Evolutionary conservation across 1,139 yeast genomes (phyloP).

Genomic region (Yamadazyma mexicana): DNA sequence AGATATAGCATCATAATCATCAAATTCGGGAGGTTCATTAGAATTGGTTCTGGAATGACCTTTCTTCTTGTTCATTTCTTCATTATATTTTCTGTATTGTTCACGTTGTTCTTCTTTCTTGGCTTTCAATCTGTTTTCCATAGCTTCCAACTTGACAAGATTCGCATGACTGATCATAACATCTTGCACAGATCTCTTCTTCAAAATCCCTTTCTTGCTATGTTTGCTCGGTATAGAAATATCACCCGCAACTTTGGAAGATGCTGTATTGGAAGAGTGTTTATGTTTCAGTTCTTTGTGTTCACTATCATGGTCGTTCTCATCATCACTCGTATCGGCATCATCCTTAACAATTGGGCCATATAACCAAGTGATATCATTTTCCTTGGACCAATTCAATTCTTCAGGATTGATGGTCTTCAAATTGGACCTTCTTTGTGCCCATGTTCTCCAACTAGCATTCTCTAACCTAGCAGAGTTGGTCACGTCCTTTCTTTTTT

Average conservation of each 20-base stretch:
- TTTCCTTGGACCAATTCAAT: slow-evolving; percentile 78
- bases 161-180: slow-evolving; percentile 63
- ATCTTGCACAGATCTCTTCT: slow-evolving; percentile 78
- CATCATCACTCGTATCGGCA: slow-evolving; percentile 27
- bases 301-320: slow-evolving; percentile 18
- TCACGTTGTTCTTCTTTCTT: slow-evolving; percentile 26
- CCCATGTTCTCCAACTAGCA: slow-evolving; percentile 88
- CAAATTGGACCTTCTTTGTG: slow-evolving; percentile 66
- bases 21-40: slow-evolving; percentile 40
- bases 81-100: slow-evolving; percentile 18
- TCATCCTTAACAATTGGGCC: slow-evolving; percentile 68
- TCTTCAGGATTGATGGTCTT: slow-evolving; percentile 71
- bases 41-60: slow-evolving; percentile 17
- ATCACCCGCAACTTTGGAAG: slow-evolving; percentile 50
- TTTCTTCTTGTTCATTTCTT: slow-evolving; percentile 16
- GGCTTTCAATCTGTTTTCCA: slow-evolving; percentile 33
- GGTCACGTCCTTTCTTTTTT: slow-evolving; percentile 74
- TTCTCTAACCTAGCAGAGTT: slow-evolving; percentile 69
- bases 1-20: slow-evolving; percentile 59
- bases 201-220: slow-evolving; percentile 64
- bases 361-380: slow-evolving; percentile 80
- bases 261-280: slow-evolving; percentile 31
- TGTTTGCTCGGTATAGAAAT: slow-evolving; percentile 33
- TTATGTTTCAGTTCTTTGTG: slow-evolving; percentile 11
- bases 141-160: slow-evolving; percentile 47